Evolutionary conservation across 257 asterid species (phyloP).

Genomic region (Datura wrightii): DNA sequence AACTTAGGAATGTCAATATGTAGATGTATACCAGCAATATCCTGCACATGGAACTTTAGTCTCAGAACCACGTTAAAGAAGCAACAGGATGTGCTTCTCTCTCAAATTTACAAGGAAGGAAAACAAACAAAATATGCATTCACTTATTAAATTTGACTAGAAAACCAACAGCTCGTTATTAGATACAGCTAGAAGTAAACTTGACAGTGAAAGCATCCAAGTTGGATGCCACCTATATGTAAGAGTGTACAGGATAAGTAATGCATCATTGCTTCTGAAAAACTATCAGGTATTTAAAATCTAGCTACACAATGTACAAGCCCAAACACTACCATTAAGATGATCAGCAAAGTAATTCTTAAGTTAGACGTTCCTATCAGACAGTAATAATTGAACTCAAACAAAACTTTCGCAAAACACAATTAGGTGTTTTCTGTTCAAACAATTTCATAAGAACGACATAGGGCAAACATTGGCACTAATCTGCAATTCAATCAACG

Average conservation of each 20-base stretch:
- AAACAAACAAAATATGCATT: conserved; percentile 5
- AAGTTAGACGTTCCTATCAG: background rate
- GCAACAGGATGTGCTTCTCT: conserved; percentile 8
- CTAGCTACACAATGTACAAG: conserved; percentile 10
- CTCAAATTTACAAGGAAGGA: conserved; percentile 10
- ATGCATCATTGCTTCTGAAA: conserved; percentile 16
- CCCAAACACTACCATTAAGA: background rate
- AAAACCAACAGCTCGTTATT: background rate
- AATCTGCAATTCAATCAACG: background rate
- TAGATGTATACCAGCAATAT: conserved; percentile 91
- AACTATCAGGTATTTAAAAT: conserved; percentile 7
- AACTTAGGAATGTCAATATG: conserved; percentile 85
- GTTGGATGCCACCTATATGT: conserved; percentile 19
- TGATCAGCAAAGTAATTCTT: background rate
- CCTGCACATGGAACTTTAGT: conserved; percentile 53
- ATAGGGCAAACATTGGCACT: background rate
- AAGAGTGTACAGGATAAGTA: conserved; percentile 15
- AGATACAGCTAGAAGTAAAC: background rate
- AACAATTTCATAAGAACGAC: background rate
- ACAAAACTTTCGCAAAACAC: background rate
- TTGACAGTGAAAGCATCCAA: conserved; percentile 8
- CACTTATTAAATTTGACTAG: background rate
- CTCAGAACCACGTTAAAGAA: conserved; percentile 21
- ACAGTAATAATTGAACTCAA: background rate
- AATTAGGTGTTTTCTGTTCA: background rate